Evolutionary conservation across 768 basidiomycete genomes (phyloP).

Genomic region (Auriculariales sp.): DNA sequence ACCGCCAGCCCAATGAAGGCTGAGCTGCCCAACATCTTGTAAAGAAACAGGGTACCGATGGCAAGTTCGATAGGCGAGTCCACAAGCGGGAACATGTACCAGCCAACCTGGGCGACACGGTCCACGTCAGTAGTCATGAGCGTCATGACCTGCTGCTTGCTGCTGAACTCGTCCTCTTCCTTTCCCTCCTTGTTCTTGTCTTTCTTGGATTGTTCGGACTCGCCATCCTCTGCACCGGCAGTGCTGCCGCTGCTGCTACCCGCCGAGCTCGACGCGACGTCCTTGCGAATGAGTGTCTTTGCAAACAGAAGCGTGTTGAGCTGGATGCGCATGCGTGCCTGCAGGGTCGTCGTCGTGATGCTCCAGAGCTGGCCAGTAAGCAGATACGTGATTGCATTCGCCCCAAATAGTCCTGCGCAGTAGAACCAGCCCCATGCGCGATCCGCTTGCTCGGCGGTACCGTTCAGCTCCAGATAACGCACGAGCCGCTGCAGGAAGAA

Average conservation of each 20-base stretch:
- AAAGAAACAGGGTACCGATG: slow-evolving; percentile 63
- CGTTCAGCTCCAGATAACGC: slow-evolving; percentile 49
- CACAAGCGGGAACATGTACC: slow-evolving; percentile 62
- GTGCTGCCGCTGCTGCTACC: slow-evolving; percentile 8
- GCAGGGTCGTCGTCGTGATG: slow-evolving; percentile 49
- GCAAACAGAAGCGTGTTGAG: slow-evolving; percentile 74
- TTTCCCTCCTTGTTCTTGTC: slow-evolving; percentile 37
- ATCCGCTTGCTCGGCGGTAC: slow-evolving; percentile 30
- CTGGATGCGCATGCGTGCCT: slow-evolving; percentile 57
- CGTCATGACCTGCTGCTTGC: slow-evolving; percentile 77
- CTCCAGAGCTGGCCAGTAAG: slow-evolving; percentile 62
- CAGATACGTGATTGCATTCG: slow-evolving; percentile 27
- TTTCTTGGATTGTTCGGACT: slow-evolving; percentile 28
- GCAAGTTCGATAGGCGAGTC: slow-evolving; percentile 69
- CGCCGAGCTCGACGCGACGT: slow-evolving; percentile 51
- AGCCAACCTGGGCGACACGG: slow-evolving; percentile 71
- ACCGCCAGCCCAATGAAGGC: slow-evolving; percentile 10
- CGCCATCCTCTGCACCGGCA: slow-evolving; percentile 7
- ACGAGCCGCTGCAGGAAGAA: slow-evolving; percentile 48
- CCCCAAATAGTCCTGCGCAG: slow-evolving; percentile 32
- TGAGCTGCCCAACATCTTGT: slow-evolving; percentile 51
- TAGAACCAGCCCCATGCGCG: slow-evolving; percentile 64
- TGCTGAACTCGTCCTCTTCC: slow-evolving; percentile 34
- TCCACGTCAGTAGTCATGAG: slow-evolving; percentile 93
- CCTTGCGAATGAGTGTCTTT: slow-evolving; percentile 78